Evolutionary conservation across 225 moss, liverwort and hornwort species (phyloP).

Genomic region (Pseudisothecium myosuroides): DNA sequence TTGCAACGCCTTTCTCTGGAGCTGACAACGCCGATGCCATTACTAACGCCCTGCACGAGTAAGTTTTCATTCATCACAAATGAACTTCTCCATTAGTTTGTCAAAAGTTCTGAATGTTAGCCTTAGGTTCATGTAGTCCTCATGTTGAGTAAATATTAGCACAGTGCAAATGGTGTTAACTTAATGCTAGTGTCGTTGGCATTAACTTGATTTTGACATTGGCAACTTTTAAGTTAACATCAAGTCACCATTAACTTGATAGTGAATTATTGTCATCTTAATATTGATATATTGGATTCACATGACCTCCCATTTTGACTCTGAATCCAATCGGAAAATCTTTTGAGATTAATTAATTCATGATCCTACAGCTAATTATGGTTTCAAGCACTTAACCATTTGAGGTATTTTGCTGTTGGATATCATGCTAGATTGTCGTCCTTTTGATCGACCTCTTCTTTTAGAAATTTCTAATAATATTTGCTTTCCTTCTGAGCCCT

Average conservation of each 20-base stretch:
- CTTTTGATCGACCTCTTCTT: not conserved
- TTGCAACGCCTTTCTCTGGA: slow-evolving; percentile 76
- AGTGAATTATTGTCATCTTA: not conserved
- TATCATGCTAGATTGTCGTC: not conserved
- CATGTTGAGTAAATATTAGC: not conserved
- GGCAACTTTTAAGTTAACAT: not conserved
- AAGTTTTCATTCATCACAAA: not conserved
- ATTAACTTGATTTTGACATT: not conserved
- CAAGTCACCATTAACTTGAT: not conserved
- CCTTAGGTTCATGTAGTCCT: not conserved
- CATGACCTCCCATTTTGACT: not conserved
- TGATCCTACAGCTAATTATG: not conserved
- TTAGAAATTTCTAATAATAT: not conserved
- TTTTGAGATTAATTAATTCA: not conserved
- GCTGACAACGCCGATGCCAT: slow-evolving; percentile 35
- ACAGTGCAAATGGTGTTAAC: not conserved
- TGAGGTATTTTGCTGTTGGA: not conserved
- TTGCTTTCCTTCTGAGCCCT: not conserved
- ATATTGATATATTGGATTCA: not conserved
- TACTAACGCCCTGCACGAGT: slow-evolving; percentile 44
- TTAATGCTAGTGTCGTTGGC: not conserved
- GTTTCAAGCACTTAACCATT: not conserved
- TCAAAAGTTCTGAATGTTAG: not conserved
- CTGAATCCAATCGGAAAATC: not conserved
- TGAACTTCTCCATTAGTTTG: not conserved